These are phyloP conservation scores for Hyphodiscus hymeniophilus DNA, from an alignment of 495 filamentous ascomycete species.

Conservation along the genomic window DNA sequence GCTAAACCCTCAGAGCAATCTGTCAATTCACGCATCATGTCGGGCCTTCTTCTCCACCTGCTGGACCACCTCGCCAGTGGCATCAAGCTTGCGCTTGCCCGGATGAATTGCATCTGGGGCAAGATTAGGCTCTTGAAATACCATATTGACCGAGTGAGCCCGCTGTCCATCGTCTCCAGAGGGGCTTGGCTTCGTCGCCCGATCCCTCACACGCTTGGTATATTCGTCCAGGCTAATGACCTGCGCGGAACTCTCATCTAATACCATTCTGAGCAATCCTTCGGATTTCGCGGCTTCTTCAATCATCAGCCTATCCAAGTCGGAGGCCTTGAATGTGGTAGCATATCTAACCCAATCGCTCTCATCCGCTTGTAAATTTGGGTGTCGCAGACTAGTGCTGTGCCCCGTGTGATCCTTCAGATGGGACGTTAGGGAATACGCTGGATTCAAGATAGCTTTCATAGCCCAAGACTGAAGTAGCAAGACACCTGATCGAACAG, in stretches of 20 bases:
- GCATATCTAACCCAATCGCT: constrained; percentile 2
- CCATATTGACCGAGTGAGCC: too few relatives aligned
- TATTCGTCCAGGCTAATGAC: constrained; percentile 3
- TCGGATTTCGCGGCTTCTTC: constrained; percentile 10
- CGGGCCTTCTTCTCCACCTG: too few relatives aligned
- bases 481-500: too few relatives aligned
- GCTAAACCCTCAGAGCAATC: too few relatives aligned
- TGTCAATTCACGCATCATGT: too few relatives aligned
- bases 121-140: too few relatives aligned
- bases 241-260: constrained; percentile 2
- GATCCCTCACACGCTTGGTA: not conserved
- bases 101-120: too few relatives aligned
- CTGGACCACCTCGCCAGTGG: too few relatives aligned
- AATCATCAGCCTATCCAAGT: constrained; percentile 7
- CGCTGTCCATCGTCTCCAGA: too few relatives aligned
- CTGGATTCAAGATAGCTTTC: not conserved
- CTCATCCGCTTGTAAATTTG: not conserved
- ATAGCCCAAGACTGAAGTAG: not conserved
- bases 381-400: too few relatives aligned
- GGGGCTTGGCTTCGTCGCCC: too few relatives aligned
- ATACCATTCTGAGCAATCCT: constrained; percentile 3
- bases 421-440: not conserved
- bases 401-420: not conserved
- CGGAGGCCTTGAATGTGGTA: not conserved
- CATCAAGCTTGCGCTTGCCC: too few relatives aligned